Evolutionary conservation across 108 stramenopile species (phyloP), one percentile per base, ranked within the genome.

Genomic region (Conticribra weissflogii): DNA sequence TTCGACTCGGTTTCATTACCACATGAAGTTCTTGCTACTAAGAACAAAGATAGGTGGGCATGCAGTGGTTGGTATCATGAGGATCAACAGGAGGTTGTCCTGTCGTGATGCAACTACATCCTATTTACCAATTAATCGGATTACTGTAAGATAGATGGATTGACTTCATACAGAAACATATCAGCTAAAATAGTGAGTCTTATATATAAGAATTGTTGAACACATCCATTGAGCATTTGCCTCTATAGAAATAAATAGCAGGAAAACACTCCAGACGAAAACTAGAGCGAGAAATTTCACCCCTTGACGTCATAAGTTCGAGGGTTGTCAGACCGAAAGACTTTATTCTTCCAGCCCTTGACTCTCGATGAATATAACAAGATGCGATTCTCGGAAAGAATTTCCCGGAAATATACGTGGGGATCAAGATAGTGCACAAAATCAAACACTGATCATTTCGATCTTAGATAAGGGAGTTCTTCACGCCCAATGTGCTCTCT

Each of bases 1-100:
- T 89, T 86, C 61, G 88, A 89, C 58, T 73, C 74, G 33, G 88
- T 89, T 15, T 54, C 84, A 3, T 57, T 89, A 16, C 88, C 88
- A 0, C 88, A 89, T 56, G 85, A 86, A 67, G 88, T 89, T 12
- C 44, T 86, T 48, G 65, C 79, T 5, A 81, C 84, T 19, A 59
- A 47, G 27, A 52, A 64, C 2, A 41, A 85, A 30, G 83, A 84
- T 32, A 78, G 88, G 19, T 85, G 78, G 74, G 88, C 84, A 1
- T 49, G 64, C 17, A 62, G 61, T 47, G 88, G 88, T 0, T 89
- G 88, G 88, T 83, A 85, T 24, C 88, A 89, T 63, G 85, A 89
- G 63, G 71, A 80, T 49, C 80, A 81, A 36, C 80, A 81, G 44
- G 36, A 41, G 12, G 36, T 41, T 41, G 36, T 9, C 5, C 12